phyloP scores from a whole-genome alignment of 1,139 yeast species.

The Geotrichum aggregatum region DNA sequence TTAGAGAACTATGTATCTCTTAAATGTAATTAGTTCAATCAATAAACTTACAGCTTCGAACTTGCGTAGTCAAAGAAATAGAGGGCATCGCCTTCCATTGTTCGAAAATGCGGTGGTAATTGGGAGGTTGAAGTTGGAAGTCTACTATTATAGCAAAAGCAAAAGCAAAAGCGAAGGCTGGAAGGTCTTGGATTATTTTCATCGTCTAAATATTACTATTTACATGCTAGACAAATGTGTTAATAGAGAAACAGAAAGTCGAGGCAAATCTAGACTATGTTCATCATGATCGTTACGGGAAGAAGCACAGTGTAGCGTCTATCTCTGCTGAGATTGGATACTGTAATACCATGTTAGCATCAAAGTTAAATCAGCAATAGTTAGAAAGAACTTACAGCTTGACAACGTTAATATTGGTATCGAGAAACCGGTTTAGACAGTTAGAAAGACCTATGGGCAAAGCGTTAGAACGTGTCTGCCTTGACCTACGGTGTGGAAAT shows the following conservation, averaged over 20 bases:
- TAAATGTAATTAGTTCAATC: neutral
- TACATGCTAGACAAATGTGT: neutral
- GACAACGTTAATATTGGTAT: constrained; percentile 81
- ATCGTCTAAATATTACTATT: neutral
- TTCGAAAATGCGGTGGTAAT: neutral
- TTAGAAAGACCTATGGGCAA: constrained; percentile 46
- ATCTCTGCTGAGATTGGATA: constrained; percentile 10
- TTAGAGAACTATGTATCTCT: neutral
- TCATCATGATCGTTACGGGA: neutral
- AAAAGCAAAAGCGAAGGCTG: neutral
- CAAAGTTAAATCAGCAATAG: neutral
- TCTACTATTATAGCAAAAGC: neutral
- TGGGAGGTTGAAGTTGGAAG: neutral
- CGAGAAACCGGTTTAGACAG: constrained; percentile 82
- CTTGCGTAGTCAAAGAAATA: constrained; percentile 15
- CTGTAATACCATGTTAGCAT: neutral
- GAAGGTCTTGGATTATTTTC: neutral
- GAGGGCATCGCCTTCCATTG: constrained; percentile 11
- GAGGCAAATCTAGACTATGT: neutral
- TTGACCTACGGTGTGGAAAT: neutral
- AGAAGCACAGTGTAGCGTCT: neutral
- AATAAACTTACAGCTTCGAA: constrained; percentile 7
- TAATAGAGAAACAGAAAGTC: neutral
- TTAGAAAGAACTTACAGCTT: constrained; percentile 44
- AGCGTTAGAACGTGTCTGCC: neutral